These are phyloP conservation scores for Candida xyloterini DNA, from an alignment of 805 yeast species.

Conservation along the genomic window DNA sequence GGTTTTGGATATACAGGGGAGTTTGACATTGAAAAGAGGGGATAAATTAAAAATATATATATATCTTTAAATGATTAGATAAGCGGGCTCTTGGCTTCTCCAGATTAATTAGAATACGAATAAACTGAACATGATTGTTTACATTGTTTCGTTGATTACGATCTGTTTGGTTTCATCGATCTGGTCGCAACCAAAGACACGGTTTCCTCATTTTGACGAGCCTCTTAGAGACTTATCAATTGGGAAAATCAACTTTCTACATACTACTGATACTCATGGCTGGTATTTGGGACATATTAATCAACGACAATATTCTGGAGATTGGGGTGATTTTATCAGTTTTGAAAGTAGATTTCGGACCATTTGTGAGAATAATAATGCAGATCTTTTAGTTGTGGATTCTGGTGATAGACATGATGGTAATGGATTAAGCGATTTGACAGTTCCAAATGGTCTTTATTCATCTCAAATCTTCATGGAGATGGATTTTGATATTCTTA, in stretches of 20 bases:
- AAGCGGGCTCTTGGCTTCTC: not conserved
- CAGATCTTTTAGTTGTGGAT: conserved; percentile 74
- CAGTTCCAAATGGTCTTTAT: conserved; percentile 64
- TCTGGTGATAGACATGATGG: conserved; percentile 96
- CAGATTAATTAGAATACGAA: not conserved
- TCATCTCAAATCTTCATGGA: conserved; percentile 62
- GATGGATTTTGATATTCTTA: conserved; percentile 70
- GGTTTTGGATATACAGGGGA: conserved; percentile 29
- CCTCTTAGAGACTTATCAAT: conserved; percentile 52
- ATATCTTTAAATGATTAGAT: conserved; percentile 6
- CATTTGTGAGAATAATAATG: conserved; percentile 32
- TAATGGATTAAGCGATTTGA: conserved; percentile 82
- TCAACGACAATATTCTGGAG: conserved; percentile 73
- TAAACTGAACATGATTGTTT: not conserved
- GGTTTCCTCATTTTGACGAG: conserved; percentile 35
- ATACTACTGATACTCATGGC: conserved; percentile 96
- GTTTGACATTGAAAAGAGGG: conserved; percentile 8
- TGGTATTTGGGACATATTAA: conserved; percentile 91
- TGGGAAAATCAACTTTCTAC: conserved; percentile 80
- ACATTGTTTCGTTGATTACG: not conserved
- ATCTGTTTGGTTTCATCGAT: not conserved
- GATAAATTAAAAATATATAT: conserved; percentile 1
- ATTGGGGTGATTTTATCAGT: conserved; percentile 89
- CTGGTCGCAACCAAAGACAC: conserved; percentile 4
- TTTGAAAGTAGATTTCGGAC: conserved; percentile 53